phyloP scores from a whole-genome alignment of 768 basidiomycete species.

The Cystobasidium onofrii region DNA sequence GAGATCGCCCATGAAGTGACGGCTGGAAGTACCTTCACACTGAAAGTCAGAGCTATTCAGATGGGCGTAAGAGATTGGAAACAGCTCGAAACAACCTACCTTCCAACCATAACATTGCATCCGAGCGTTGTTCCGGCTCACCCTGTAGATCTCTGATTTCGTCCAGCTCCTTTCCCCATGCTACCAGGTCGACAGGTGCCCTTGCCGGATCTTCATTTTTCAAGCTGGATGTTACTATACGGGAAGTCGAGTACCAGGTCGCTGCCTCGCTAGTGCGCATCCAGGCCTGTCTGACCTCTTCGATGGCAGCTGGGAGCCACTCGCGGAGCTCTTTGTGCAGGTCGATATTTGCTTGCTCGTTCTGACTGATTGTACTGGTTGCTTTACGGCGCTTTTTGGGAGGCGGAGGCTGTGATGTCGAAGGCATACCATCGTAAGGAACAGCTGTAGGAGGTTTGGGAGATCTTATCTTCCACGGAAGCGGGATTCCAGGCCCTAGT shows the following conservation, averaged over 20 bases:
- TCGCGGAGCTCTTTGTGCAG: background rate
- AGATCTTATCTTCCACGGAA: background rate
- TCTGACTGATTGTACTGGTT: background rate
- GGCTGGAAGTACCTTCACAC: background rate
- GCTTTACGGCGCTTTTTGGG: background rate
- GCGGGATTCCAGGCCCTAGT: background rate
- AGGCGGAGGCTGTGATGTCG: background rate
- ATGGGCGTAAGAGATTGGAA: no score
- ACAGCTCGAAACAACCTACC: no score
- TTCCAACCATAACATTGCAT: no score
- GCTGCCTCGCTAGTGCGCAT: background rate
- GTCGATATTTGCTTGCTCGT: conserved; percentile 5
- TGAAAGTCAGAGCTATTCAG: no score
- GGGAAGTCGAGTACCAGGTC: background rate
- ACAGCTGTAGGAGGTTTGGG: background rate
- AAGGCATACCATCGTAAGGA: conserved; percentile 1
- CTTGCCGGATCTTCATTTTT: background rate
- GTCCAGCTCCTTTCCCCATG: background rate
- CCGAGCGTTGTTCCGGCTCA: background rate
- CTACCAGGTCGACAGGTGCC: background rate
- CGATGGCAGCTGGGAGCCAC: background rate
- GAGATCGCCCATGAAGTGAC: background rate
- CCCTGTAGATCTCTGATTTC: background rate
- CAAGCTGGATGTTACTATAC: background rate
- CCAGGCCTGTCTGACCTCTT: conserved; percentile 3